These are phyloP conservation scores for Talaromyces wortmannii DNA, from an alignment of 495 filamentous ascomycete genomes.

Conservation along the genomic window DNA sequence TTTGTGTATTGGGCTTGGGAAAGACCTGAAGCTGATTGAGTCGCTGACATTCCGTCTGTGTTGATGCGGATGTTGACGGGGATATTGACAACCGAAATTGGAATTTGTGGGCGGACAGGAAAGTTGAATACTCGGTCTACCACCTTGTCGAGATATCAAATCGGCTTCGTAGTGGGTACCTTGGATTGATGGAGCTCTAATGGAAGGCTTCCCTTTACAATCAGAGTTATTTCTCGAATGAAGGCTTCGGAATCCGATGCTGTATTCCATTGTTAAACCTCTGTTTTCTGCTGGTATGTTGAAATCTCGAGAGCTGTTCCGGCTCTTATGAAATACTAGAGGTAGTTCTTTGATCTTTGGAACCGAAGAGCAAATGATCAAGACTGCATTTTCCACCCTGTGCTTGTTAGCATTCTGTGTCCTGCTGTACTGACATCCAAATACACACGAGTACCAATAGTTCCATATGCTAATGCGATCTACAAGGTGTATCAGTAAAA, in stretches of 20 bases:
- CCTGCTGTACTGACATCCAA: neutral
- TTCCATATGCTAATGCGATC: neutral
- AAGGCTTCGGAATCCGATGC: neutral
- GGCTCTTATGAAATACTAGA: neutral
- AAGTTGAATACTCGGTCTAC: neutral
- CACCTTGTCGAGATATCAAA: neutral
- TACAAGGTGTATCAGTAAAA: neutral
- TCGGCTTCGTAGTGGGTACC: neutral
- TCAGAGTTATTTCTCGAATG: neutral
- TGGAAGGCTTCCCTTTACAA: neutral
- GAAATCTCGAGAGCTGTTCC: neutral
- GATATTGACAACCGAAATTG: neutral
- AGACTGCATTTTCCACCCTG: neutral
- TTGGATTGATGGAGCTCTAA: neutral
- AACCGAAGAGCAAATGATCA: conserved; percentile 1
- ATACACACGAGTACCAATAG: conserved; percentile 2
- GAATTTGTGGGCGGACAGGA: neutral
- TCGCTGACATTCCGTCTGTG: neutral
- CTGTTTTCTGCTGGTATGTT: neutral
- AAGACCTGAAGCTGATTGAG: neutral
- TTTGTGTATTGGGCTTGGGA: neutral
- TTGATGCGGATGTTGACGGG: neutral
- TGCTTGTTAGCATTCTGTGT: neutral
- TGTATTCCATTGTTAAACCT: neutral
- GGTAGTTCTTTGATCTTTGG: neutral